These are phyloP conservation scores for Cercospora sp. DNA, from an alignment of 2,329 filamentous ascomycete genomes.

Conservation along the genomic window DNA sequence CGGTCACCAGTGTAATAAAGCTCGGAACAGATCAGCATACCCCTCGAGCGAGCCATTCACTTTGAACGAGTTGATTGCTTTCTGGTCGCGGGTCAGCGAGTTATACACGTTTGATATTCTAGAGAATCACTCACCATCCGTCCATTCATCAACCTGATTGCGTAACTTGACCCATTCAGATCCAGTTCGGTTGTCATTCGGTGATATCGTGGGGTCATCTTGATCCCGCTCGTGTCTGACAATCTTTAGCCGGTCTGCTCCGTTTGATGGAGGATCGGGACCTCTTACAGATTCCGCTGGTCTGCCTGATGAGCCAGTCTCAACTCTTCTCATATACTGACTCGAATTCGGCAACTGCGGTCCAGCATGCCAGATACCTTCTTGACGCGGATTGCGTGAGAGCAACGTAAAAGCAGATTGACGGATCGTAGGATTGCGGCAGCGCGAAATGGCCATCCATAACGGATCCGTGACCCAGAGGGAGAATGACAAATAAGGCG, in stretches of 20 bases:
- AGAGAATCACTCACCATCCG: conserved; percentile 16
- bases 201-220: conserved; percentile 13
- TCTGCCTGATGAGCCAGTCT: conserved; percentile 21
- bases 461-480: conserved; percentile 40
- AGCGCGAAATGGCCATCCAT: conserved; percentile 39
- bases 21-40: neutral
- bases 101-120: neutral
- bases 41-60: conserved; percentile 24
- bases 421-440: conserved; percentile 35
- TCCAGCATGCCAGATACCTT: conserved; percentile 39
- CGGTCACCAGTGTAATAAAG: neutral
- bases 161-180: conserved; percentile 23
- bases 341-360: conserved; percentile 32
- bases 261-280: neutral
- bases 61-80: conserved; percentile 18
- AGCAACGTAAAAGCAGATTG: conserved; percentile 38
- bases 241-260: conserved; percentile 21
- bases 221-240: conserved; percentile 26
- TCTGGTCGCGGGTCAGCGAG: conserved; percentile 12
- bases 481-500: conserved; percentile 36
- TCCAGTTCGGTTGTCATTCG: neutral
- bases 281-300: conserved; percentile 26
- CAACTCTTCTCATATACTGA: conserved; percentile 30
- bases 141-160: conserved; percentile 21
- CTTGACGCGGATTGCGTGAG: conserved; percentile 37